Percentiles rank a stretch among this genome's conserved stretches.
Evolutionary conservation across 2,329 filamentous ascomycete species (phyloP).

Genomic region (Pseudogymnoascus sp.): DNA sequence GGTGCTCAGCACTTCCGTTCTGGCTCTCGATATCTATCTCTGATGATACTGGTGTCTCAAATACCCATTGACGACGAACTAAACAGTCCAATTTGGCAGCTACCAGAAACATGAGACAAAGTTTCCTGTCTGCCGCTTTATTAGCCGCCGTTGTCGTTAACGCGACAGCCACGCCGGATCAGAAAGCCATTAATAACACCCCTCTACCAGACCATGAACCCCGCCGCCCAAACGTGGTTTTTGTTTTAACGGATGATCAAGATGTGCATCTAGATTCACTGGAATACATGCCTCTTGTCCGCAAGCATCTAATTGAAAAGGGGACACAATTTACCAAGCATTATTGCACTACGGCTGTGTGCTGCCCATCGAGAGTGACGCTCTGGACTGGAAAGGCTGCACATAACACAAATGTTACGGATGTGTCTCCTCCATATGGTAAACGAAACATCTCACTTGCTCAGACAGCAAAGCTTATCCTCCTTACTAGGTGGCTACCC

Average conservation of each 20-base stretch:
- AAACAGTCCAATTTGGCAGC: neutral
- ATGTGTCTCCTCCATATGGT: constrained; percentile 42
- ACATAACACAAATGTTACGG: constrained; percentile 57
- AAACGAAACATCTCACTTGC: constrained; percentile 13
- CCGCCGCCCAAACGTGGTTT: constrained; percentile 46
- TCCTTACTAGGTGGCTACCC: constrained; percentile 45
- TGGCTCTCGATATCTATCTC: neutral
- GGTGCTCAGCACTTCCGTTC: neutral
- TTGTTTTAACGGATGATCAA: constrained; percentile 59
- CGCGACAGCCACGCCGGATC: constrained; percentile 13
- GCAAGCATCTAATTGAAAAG: constrained; percentile 47
- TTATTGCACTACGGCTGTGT: constrained; percentile 54
- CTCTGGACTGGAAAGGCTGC: constrained; percentile 55
- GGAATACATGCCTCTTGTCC: constrained; percentile 48
- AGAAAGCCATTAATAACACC: constrained; percentile 8
- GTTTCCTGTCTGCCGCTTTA: constrained; percentile 15
- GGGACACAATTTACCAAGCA: constrained; percentile 51
- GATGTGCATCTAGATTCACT: constrained; percentile 54
- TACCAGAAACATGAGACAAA: neutral
- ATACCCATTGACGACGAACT: neutral
- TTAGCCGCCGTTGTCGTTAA: constrained; percentile 10
- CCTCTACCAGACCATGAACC: constrained; percentile 1
- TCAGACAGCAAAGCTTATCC: constrained; percentile 26
- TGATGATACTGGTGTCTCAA: neutral
- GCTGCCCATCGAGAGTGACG: constrained; percentile 55